Evolutionary conservation across 345 rosid species (phyloP), one percentile per base, ranked within the genome.

Genomic region (Linum tenue): DNA sequence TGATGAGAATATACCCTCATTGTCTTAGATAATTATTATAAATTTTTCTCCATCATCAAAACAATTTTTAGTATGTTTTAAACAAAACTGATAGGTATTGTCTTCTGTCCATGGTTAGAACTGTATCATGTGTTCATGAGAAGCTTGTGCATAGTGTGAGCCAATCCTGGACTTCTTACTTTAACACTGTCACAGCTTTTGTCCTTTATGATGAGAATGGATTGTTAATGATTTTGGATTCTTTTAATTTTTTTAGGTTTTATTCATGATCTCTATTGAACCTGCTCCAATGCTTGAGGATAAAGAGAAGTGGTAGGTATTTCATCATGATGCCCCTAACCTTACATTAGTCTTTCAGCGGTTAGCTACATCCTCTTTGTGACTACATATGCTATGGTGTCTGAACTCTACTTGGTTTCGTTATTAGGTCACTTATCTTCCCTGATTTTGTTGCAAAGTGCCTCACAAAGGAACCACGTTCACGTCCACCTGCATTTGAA

Each of bases 221-320:
- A n/a, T 57, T 57, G 5, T 57, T 10, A 57, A 57, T 10, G 38
- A 57, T 17, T 57, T 7, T 57, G 12, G 4, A 5, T 57, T 31
- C 31, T 57, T 22, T 57, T 57, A 31, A 57, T n/a, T 22, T 37
- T 0, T 48, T 73, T 75, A 92, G 98, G 98, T 94, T 65, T 77
- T 94, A 70, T 94, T 94, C 78, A 94, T 94, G 99, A 90, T 94
- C 80, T 88, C 95, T 22, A 84, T 78, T 66, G 99, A 94, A 80
- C 97, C 99, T 65, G 96, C 99, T 74, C 99, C 99, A 16, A 94
- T 94, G 99, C 99, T 90, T 35, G 97, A 94, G 79, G 99, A 94
- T 77, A 94, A 94, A 88, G 99, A 94, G 80, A 94, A 90, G 82
- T 94, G 99, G 97, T 92, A 76, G 10, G 89, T 69, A 22, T 73